Conservation (phyloP, 176 grass and related monocot genomes). For the Triticum urartu region DNA sequence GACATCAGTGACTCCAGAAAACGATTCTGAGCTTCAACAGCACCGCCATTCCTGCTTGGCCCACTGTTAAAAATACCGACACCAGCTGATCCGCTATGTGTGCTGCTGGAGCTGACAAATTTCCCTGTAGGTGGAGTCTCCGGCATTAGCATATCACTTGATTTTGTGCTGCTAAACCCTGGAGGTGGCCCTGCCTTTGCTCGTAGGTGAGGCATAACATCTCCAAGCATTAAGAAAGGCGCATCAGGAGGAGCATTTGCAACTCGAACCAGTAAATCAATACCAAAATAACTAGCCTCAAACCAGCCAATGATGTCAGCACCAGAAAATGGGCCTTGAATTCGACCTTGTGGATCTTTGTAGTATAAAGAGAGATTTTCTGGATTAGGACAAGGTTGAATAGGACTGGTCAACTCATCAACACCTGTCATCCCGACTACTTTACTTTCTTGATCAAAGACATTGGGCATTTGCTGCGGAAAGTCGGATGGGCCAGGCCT, state of each 20-base stretch:
- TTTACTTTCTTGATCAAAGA: conserved; percentile 49
- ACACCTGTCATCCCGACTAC: conserved; percentile 15
- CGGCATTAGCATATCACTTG: conserved; percentile 41
- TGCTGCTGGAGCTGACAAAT: conserved; percentile 43
- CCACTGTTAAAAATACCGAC: conserved; percentile 50
- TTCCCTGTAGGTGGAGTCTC: conserved; percentile 42
- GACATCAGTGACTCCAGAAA: conserved; percentile 96
- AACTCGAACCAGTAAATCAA: conserved; percentile 82
- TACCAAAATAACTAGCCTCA: conserved; percentile 94
- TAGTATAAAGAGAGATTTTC: conserved; percentile 89
- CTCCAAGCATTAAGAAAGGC: conserved; percentile 90
- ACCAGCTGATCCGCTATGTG: conserved; percentile 48
- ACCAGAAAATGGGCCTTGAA: conserved; percentile 98
- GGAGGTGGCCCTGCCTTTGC: conserved; percentile 89
- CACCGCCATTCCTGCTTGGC: conserved; percentile 40
- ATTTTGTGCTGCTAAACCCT: conserved; percentile 72
- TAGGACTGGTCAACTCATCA: conserved; percentile 39
- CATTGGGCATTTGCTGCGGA: conserved; percentile 41
- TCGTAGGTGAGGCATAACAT: conserved; percentile 95
- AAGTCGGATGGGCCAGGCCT: conserved; percentile 43
- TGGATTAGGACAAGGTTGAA: conserved; percentile 66
- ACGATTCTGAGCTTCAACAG: conserved; percentile 74
- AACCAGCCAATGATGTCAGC: conserved; percentile 94
- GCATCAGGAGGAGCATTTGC: conserved; percentile 58
- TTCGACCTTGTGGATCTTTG: conserved; percentile 89